Evolutionary conservation across 805 yeast genomes (phyloP), one percentile per base, ranked within the genome.

Genomic region (Brettanomyces custersianus): DNA sequence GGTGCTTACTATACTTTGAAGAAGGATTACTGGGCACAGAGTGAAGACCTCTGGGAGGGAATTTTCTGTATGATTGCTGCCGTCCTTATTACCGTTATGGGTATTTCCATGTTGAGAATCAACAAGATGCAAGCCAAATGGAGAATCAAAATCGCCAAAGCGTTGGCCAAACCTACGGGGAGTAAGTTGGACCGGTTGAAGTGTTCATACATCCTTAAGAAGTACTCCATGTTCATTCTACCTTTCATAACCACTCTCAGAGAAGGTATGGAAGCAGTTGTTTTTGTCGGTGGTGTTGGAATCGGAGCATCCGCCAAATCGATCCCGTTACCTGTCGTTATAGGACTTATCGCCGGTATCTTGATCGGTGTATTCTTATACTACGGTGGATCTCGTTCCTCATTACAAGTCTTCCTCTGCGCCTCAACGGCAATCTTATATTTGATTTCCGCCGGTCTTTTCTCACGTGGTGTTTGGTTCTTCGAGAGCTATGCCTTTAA

Each of bases 1-100:
- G 96, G 94, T 58, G 85, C 85, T 18, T 87, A 83, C 64, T 88
- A 88, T 57, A 63, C 81, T 24, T 65, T 80, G 36, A 75, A 78
- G 41, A 73, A 74, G 34, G 94, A 87, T 68, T 72, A 86, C 45
- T 87, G 94, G 80, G 70, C 88, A 25, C 55, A 55, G 8, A 74
- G 94, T 12, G 96, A 87, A 58, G 96, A 88, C 56, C 58, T 88
- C 38, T 87, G 95, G 95, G 96, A 87, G 68, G 96, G 95, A 63
- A 66, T 83, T 39, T 85, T 87, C 57, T 83, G 92, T 60, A 65
- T 87, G 46, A 76, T 87, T 55, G 96, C 96, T 4, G 74, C 94
- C 0, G 63, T 82, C 26, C 77, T 87, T 74, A 87, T 88, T 52
- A 72, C 95, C 6, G 51, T 80, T 50, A 87, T 87, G 95, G 96